Evolutionary conservation across 768 basidiomycete genomes (phyloP), one percentile per base, ranked within the genome.

Genomic region (Trametes cingulata): DNA sequence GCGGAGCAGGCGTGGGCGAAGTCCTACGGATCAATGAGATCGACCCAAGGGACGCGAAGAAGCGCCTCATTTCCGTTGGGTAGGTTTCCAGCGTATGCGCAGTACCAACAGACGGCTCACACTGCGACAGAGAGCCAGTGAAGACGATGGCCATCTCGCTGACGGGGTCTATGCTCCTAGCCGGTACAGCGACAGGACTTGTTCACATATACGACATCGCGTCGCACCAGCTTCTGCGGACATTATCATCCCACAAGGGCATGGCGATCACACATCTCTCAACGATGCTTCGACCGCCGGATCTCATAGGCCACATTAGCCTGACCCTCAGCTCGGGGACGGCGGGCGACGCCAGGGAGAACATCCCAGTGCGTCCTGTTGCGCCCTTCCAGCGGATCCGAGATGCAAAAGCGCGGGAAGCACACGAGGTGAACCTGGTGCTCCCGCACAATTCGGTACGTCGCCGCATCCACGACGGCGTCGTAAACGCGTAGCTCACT

Each of bases 211-310:
- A 95, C 71, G 91, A 97, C 62, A 82, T 96, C 29, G 85, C 92
- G 1, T 96, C 96, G 0, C 92, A 95, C 68, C 95, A 98, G 70
- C 85, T 86, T 27, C 76, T 97, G 25, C 89, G 95, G 46, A 88
- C 90, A 25, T 85, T 98, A 64, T 81, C 84, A 17, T 79, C 87
- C 0, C 88, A 85, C 71, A 88, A 85, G 65, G 84, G 85, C 43
- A 71, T 84, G 65, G 73, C 83, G 33, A 86, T 98, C 70, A 86
- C 91, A 15, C 78, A 86, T 72, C 73, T 99, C 6, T 75, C 81
- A 45, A 90, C 91, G 2, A 80, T 98, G 75, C 79, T 95, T 49
- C 90, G 90, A 65, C 97, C 96, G 2, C 82, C 85, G 17, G 95
- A 98, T 72, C 81, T 98, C 42, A 79, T 93, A 57, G 91, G 92